phyloP scores from a whole-genome alignment of 768 basidiomycete species.

The Lyophyllum atratum region DNA sequence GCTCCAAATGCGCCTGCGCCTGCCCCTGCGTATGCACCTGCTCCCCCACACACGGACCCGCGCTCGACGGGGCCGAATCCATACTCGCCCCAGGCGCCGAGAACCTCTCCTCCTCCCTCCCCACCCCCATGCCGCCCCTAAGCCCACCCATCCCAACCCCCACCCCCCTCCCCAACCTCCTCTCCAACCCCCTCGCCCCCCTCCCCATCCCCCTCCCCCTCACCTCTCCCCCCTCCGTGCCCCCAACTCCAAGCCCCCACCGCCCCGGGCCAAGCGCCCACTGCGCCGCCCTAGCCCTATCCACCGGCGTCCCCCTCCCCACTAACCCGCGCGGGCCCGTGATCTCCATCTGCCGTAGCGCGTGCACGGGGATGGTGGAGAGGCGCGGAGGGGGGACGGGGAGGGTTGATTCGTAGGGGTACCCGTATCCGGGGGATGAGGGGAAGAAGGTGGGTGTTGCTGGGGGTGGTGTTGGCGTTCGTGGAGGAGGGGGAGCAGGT shows the following conservation, averaged over 20 bases:
- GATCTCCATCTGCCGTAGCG: constrained; percentile 26
- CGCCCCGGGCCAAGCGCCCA: constrained; percentile 26
- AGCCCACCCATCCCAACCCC: not conserved
- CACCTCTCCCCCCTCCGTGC: constrained; percentile 8
- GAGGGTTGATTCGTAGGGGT: constrained; percentile 22
- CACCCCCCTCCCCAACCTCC: not conserved
- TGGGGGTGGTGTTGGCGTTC: not conserved
- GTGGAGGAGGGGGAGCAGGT: not conserved
- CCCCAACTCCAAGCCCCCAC: constrained; percentile 20
- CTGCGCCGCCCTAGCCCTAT: constrained; percentile 25
- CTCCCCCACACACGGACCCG: not conserved
- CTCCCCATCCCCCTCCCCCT: constrained; percentile 4
- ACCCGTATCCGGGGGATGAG: not conserved
- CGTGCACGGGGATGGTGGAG: constrained; percentile 29
- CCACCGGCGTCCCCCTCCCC: constrained; percentile 37
- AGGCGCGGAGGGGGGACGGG: constrained; percentile 37
- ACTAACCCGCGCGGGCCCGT: constrained; percentile 25
- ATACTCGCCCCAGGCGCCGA: not conserved
- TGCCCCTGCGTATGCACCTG: not conserved
- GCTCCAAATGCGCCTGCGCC: not conserved
- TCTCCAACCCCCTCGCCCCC: not conserved
- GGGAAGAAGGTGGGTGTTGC: not conserved
- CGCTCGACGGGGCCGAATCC: not conserved
- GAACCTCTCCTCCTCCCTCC: not conserved
- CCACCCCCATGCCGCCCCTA: not conserved